These are phyloP conservation scores for Phaffia rhodozyma DNA, from an alignment of 1,284 basidiomycete species.

Conservation along the genomic window DNA sequence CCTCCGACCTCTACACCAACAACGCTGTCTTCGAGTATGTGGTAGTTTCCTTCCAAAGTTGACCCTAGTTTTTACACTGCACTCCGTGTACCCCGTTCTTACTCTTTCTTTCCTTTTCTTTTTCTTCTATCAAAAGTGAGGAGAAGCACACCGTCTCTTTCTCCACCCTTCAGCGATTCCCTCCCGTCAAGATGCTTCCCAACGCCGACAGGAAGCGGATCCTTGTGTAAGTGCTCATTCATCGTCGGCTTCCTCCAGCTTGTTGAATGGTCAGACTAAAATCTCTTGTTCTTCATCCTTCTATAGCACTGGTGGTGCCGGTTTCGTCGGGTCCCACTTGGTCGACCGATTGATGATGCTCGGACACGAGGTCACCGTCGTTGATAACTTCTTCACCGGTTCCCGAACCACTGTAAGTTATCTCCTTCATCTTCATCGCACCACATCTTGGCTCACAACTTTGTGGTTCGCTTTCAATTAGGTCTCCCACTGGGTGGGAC, in stretches of 20 bases:
- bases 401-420: conserved; percentile 69
- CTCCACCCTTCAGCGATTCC: conserved; percentile 78
- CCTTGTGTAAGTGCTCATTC: conserved; percentile 46
- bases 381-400: conserved; percentile 98
- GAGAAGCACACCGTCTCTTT: conserved; percentile 70
- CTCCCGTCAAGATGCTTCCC: conserved; percentile 75
- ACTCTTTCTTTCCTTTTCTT: not conserved
- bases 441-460: no score
- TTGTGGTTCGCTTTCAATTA: conserved; percentile 1
- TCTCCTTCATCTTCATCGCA: not conserved
- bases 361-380: conserved; percentile 91
- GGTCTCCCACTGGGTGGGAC: conserved; percentile 78
- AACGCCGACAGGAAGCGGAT: conserved; percentile 71
- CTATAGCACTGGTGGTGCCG: conserved; percentile 72
- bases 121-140: conserved; percentile 41
- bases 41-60: not conserved
- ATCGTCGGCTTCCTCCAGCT: not conserved
- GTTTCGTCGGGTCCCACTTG: conserved; percentile 94
- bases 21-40: conserved; percentile 23
- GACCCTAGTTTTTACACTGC: not conserved
- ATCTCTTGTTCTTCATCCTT: conserved; percentile 2
- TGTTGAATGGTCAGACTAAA: not conserved
- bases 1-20: conserved; percentile 37
- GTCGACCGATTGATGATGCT: conserved; percentile 94
- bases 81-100: not conserved